Percentiles rank a stretch among this genome's conserved stretches.
phyloP scores from a whole-genome alignment of 805 yeast species.

The Kodamaea nitidulidarum region DNA sequence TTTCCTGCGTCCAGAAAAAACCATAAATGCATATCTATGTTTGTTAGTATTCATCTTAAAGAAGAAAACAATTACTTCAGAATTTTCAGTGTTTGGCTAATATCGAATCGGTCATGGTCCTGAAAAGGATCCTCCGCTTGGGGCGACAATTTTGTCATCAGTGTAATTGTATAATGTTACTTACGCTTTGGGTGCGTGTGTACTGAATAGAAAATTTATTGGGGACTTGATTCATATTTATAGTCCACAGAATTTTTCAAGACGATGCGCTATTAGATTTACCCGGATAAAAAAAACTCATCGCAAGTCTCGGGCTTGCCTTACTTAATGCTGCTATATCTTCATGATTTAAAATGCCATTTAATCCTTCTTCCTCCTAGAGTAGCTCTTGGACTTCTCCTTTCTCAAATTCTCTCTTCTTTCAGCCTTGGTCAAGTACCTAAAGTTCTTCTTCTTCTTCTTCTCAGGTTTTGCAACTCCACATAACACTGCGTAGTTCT shows the following conservation, averaged over 20 bases:
- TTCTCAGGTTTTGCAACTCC: constrained; percentile 45
- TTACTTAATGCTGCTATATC: no score
- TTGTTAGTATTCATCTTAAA: constrained; percentile 11
- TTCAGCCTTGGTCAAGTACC: constrained; percentile 80
- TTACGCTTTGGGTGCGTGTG: constrained; percentile 4
- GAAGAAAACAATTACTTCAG: constrained; percentile 36
- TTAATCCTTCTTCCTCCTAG: constrained; percentile 5
- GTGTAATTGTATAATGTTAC: constrained; percentile 13
- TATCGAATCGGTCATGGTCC: constrained; percentile 69
- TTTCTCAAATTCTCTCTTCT: constrained; percentile 49
- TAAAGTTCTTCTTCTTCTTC: constrained; percentile 70
- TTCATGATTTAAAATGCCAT: no score
- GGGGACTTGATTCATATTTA: background rate
- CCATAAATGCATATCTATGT: constrained; percentile 1
- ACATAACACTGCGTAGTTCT: constrained; percentile 68
- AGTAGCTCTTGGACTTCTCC: constrained; percentile 23
- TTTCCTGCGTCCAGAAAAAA: background rate
- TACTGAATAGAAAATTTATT: background rate
- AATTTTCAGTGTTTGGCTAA: constrained; percentile 65
- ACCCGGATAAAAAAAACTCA: background rate
- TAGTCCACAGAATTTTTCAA: constrained; percentile 1
- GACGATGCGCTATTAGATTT: background rate
- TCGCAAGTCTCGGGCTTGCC: background rate
- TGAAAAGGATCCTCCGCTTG: constrained; percentile 62
- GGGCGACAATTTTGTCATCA: constrained; percentile 75